Evolutionary conservation across 1,139 yeast genomes (phyloP).

Genomic region (Pneumocystis jirovecii): DNA sequence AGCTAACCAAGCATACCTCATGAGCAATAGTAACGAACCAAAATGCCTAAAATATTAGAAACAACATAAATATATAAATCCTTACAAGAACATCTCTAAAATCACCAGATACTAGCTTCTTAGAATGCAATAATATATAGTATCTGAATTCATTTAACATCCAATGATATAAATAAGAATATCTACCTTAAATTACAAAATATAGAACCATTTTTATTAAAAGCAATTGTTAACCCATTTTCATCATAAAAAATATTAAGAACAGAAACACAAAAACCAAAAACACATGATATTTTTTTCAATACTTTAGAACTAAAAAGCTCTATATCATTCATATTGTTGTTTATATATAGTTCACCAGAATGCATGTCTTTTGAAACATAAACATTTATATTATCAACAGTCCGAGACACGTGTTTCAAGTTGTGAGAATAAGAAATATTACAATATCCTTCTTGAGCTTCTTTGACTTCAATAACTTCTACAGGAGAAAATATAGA

Average conservation of each 20-base stretch:
- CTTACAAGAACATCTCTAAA: slow-evolving; percentile 16
- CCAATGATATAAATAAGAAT: slow-evolving; percentile 13
- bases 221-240: slow-evolving; percentile 22
- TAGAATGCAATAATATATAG: slow-evolving; percentile 4
- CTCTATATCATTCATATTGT: slow-evolving; percentile 8
- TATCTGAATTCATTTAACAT: not conserved
- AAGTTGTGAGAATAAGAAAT: not conserved
- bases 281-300: slow-evolving; percentile 15
- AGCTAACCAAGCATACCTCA: slow-evolving; percentile 12
- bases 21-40: slow-evolving; percentile 31
- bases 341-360: not conserved
- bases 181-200: slow-evolving; percentile 27
- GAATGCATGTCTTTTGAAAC: not conserved
- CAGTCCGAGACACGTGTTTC: not conserved
- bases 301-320: slow-evolving; percentile 6
- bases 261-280: slow-evolving; percentile 13
- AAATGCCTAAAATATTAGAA: not conserved
- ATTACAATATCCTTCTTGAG: not conserved
- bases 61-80: slow-evolving; percentile 16
- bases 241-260: slow-evolving; percentile 23
- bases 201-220: slow-evolving; percentile 26
- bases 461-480: not conserved
- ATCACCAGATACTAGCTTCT: slow-evolving; percentile 12
- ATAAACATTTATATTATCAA: not conserved
- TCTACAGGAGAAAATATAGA: not conserved